Base-by-base conservation (phyloP, 176 grass and related monocot species). In the Eremochloa ophiuroides region DNA sequence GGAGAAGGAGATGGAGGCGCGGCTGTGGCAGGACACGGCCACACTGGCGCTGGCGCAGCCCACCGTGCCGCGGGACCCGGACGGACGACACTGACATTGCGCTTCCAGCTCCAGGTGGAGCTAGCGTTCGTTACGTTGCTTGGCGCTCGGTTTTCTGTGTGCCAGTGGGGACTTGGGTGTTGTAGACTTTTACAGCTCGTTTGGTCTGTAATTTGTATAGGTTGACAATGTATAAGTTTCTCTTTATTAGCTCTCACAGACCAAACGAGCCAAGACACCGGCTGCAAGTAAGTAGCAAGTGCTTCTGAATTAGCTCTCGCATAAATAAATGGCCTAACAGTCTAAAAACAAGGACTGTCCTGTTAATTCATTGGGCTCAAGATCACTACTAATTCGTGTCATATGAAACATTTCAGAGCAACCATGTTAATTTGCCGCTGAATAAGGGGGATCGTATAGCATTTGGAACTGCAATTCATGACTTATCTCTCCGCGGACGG, bases 221-320 rank as follows among this genome's bases (percentile, higher is more conserved):
- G 8, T 56, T 56, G 23, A n/a, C 50, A 55, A 10, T n/a, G 7
- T 55, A 55, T 55, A 55, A 55, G 20, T 55, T 55, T 20, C 2
- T 55, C 20, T 55, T n/a, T 55, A 10, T 22, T 22, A 53, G 0
- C 20, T 22, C 7, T 51, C 2, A 53, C 50, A 9, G 2, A 51
- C n/a, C n/a, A n/a, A n/a, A n/a, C n/a, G 48, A 99, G 39, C 96
- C 93, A 99, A 4, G 93, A 91, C 22, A 99, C 87, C 9, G 85
- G 93, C 93, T 95, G 86, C 74, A 89, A 69, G 28, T 10, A 80
- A 85, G 74, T 16, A 84, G 60, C 39, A 69, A 59, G n/a, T n/a
- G n/a, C n/a, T n/a, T n/a, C n/a, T n/a, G n/a, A n/a, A n/a, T n/a
- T n/a, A n/a, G n/a, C n/a, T 17, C n/a, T n/a, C n/a, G n/a, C 26